Conservation (phyloP, 495 filamentous ascomycete genomes). For the Penicillium paxilli region DNA sequence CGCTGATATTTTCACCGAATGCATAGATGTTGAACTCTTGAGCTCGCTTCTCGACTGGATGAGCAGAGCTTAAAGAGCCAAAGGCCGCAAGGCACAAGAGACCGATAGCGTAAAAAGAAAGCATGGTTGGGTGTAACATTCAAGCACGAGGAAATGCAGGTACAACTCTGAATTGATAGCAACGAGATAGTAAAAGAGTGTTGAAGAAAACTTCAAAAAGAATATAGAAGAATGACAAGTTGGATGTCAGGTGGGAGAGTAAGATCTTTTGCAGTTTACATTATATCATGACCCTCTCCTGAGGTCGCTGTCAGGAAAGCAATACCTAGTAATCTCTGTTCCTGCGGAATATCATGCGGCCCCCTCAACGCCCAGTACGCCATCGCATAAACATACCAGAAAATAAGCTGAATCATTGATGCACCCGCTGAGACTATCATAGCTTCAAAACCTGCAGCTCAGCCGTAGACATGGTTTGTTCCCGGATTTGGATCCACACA, state of each 20-base stretch:
- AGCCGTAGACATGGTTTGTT: background rate
- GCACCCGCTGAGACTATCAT: background rate
- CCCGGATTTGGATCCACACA: background rate
- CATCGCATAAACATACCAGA: background rate
- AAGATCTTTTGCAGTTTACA: background rate
- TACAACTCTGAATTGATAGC: background rate
- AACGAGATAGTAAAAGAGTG: background rate
- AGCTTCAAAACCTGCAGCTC: background rate
- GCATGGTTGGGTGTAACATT: background rate
- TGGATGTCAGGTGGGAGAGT: background rate
- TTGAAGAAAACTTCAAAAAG: background rate
- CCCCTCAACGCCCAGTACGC: too few species aligned
- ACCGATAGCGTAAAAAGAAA: background rate
- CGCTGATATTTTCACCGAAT: slow-evolving; percentile 33
- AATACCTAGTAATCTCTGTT: too few species aligned
- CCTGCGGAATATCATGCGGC: too few species aligned
- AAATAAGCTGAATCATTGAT: too few species aligned
- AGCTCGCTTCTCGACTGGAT: slow-evolving; percentile 7
- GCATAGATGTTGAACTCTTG: slow-evolving; percentile 33
- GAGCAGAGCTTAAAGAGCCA: slow-evolving; percentile 6
- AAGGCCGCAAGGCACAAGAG: background rate
- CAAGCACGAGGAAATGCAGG: background rate
- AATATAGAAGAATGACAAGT: background rate
- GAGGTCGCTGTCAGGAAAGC: too few species aligned
- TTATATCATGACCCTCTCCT: too few species aligned